Evolutionary conservation across 176 grass and related monocot species (phyloP).

Genomic region (Phoenix roebelenii): DNA sequence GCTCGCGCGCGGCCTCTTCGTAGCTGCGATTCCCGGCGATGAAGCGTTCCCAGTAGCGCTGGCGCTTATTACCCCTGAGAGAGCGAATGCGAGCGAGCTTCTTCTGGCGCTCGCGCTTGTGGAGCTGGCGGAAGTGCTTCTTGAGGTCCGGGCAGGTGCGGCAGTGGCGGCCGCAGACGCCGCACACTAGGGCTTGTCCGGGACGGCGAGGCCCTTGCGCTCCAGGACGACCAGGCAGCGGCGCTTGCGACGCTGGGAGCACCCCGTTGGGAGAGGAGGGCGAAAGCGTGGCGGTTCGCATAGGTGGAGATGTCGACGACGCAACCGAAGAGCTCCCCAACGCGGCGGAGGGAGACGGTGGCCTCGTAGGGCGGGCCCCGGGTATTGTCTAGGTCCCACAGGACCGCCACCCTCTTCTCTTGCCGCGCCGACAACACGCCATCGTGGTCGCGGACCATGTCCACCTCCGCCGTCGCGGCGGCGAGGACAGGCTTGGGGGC

Average conservation of each 20-base stretch:
- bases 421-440: conserved; percentile 32
- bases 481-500: neutral
- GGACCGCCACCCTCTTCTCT: conserved; percentile 44
- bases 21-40: conserved; percentile 73
- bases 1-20: conserved; percentile 56
- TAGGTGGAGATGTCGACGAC: conserved; percentile 67
- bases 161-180: conserved; percentile 72
- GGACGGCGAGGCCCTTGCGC: conserved; percentile 34
- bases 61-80: conserved; percentile 93
- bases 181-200: conserved; percentile 55
- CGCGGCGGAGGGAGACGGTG: conserved; percentile 37
- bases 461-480: conserved; percentile 24
- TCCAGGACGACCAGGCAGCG: conserved; percentile 54
- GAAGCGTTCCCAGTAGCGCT: conserved; percentile 62
- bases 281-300: conserved; percentile 82
- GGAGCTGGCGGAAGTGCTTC: conserved; percentile 88
- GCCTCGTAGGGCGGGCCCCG: conserved; percentile 58
- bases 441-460: conserved; percentile 46
- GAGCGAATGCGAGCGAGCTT: conserved; percentile 68
- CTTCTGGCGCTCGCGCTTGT: conserved; percentile 86
- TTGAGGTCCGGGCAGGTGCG: conserved; percentile 64
- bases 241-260: conserved; percentile 46
- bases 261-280: conserved; percentile 66
- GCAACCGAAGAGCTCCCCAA: conserved; percentile 67
- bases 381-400: conserved; percentile 96